A percentile compares a stretch with the other conserved stretches of the same genome.
Conservation (phyloP, 164 flowering plant genomes). For the Aristolochia contorta region DNA sequence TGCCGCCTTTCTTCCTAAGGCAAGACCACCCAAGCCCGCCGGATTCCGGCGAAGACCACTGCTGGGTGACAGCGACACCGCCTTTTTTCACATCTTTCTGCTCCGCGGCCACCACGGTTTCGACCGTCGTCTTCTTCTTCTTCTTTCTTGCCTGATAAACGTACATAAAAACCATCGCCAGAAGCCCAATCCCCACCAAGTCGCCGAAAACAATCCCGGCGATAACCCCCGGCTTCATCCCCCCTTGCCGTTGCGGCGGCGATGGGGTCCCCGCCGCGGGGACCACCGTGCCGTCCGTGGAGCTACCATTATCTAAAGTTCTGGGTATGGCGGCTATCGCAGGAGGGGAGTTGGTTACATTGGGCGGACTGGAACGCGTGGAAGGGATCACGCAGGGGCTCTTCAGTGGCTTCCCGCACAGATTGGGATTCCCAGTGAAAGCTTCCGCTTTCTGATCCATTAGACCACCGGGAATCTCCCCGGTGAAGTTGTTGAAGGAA, state of each 20-base stretch:
- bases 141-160: slow-evolving; percentile 8
- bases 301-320: not conserved
- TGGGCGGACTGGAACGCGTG: slow-evolving; percentile 38
- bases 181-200: slow-evolving; percentile 9
- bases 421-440: slow-evolving; percentile 47
- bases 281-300: not conserved
- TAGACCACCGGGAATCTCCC: slow-evolving; percentile 51
- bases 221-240: slow-evolving; percentile 9
- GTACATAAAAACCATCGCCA: slow-evolving; percentile 6
- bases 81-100: slow-evolving; percentile 1
- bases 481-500: slow-evolving; percentile 19
- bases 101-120: not conserved
- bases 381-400: slow-evolving; percentile 53
- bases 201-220: slow-evolving; percentile 13
- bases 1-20: slow-evolving; percentile 15
- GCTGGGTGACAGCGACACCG: not conserved
- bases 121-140: slow-evolving; percentile 1
- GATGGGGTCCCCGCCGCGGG: not conserved
- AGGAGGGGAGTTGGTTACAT: slow-evolving; percentile 22
- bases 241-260: slow-evolving; percentile 1
- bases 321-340: slow-evolving; percentile 13
- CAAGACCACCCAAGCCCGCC: slow-evolving; percentile 29
- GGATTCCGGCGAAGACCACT: slow-evolving; percentile 8
- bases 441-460: slow-evolving; percentile 40
- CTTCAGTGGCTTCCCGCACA: slow-evolving; percentile 76